These are phyloP conservation scores for Gamarada debralockiae DNA, from an alignment of 495 filamentous ascomycete species.

Conservation along the genomic window DNA sequence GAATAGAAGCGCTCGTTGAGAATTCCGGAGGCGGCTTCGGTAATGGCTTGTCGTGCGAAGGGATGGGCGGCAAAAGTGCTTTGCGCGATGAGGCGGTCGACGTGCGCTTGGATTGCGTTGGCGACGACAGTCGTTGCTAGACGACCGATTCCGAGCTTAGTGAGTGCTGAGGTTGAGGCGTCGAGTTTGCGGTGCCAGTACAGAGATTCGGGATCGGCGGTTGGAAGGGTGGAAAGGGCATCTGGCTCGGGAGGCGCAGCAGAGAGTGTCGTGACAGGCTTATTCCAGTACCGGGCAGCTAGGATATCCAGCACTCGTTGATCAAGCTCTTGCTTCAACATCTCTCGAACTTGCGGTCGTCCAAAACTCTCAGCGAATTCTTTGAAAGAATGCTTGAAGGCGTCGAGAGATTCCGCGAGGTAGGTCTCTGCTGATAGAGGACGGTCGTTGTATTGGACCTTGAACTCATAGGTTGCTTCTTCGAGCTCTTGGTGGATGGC, in stretches of 20 bases:
- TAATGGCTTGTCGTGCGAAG: slow-evolving; percentile 86
- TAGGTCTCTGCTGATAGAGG: slow-evolving; percentile 94
- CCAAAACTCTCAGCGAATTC: slow-evolving; percentile 88
- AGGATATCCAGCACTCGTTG: slow-evolving; percentile 95
- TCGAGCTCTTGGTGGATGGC: slow-evolving; percentile 93
- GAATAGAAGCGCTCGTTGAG: slow-evolving; percentile 93
- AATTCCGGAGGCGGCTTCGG: slow-evolving; percentile 80
- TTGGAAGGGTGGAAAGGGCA: slow-evolving; percentile 70
- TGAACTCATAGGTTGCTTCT: slow-evolving; percentile 98
- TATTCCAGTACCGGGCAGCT: slow-evolving; percentile 95
- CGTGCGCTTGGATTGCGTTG: slow-evolving; percentile 76
- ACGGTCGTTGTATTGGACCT: slow-evolving; percentile 98
- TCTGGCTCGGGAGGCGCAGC: slow-evolving; percentile 62
- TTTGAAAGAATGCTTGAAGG: slow-evolving; percentile 98
- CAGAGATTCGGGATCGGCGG: slow-evolving; percentile 73
- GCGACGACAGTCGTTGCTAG: slow-evolving; percentile 89
- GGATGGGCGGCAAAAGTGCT: slow-evolving; percentile 88
- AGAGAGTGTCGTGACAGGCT: slow-evolving; percentile 75
- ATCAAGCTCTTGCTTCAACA: slow-evolving; percentile 89
- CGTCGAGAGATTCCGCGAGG: slow-evolving; percentile 87
- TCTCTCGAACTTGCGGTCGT: slow-evolving; percentile 77
- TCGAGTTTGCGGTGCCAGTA: slow-evolving; percentile 97
- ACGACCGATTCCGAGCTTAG: slow-evolving; percentile 88
- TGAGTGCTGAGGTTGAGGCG: slow-evolving; percentile 82
- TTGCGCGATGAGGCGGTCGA: slow-evolving; percentile 70